A percentile compares a stretch with the other conserved stretches of the same genome.
phyloP scores from a whole-genome alignment of 768 basidiomycete species.

The Coprinellus micaceus region DNA sequence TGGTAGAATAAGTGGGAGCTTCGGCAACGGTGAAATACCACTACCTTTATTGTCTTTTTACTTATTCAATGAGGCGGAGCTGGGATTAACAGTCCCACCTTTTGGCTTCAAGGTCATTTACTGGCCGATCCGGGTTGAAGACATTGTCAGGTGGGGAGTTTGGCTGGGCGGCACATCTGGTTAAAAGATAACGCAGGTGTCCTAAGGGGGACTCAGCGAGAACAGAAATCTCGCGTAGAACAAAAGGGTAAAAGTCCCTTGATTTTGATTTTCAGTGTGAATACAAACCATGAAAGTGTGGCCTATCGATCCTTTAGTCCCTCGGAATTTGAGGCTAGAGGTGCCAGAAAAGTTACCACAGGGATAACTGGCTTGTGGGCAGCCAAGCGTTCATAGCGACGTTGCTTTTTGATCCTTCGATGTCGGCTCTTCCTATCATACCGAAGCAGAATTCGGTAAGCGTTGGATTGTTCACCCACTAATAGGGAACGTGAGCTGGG shows the following conservation, averaged over 20 bases:
- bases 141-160: constrained; percentile 82
- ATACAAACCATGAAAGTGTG: constrained; percentile 81
- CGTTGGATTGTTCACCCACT: constrained; percentile 77
- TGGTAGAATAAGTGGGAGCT: constrained; percentile 82
- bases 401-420: constrained; percentile 81
- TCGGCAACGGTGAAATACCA: constrained; percentile 76
- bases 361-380: constrained; percentile 79
- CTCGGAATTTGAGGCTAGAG: constrained; percentile 76
- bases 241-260: constrained; percentile 79
- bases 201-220: constrained; percentile 76
- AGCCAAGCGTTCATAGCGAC: constrained; percentile 83
- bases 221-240: constrained; percentile 79
- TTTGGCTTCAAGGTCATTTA: constrained; percentile 67
- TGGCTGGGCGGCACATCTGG: constrained; percentile 80
- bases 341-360: constrained; percentile 79
- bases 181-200: constrained; percentile 79
- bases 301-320: constrained; percentile 82
- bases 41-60: constrained; percentile 79
- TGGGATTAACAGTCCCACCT: constrained; percentile 66
- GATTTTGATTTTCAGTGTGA: constrained; percentile 80
- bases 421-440: constrained; percentile 82
- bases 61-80: constrained; percentile 74
- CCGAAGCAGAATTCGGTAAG: constrained; percentile 77
- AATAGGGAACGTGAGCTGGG: constrained; percentile 80
- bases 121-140: constrained; percentile 67